A percentile compares a stretch with the other conserved stretches of the same genome.
These are phyloP conservation scores for Zizania latifolia DNA, from an alignment of 176 grass and related monocot genomes.

Conservation along the genomic window DNA sequence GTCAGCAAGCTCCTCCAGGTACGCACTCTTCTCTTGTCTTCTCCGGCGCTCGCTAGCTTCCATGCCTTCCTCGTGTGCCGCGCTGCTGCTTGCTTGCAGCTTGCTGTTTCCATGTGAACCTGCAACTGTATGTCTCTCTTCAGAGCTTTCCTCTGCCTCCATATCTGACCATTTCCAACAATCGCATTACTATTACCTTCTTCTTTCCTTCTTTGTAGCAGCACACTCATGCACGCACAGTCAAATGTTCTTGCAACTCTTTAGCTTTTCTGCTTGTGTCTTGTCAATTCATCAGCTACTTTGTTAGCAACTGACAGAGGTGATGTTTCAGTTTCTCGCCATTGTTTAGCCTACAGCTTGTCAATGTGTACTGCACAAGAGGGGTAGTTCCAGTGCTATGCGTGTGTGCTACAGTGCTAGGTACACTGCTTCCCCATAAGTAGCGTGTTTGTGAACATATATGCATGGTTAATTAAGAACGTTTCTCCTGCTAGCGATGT, in stretches of 20 bases:
- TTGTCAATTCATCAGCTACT: neutral
- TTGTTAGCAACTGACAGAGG: no score
- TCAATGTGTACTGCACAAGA: conserved; percentile 1
- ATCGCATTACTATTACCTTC: neutral
- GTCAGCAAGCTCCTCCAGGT: conserved; percentile 97
- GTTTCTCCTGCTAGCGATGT: neutral
- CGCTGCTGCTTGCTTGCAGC: no score
- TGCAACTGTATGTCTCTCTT: no score
- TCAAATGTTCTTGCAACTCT: neutral
- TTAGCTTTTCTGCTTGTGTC: neutral
- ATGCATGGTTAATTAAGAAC: neutral
- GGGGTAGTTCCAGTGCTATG: neutral
- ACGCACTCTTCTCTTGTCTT: neutral
- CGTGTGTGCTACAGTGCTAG: neutral
- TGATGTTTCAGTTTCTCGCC: neutral
- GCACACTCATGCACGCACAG: neutral
- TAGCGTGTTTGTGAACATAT: neutral
- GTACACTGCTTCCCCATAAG: conserved; percentile 1
- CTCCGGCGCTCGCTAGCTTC: no score
- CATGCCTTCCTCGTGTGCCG: no score
- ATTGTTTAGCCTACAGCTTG: neutral
- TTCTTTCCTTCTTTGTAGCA: neutral
- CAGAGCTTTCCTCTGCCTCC: no score
- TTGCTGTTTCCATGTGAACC: neutral
- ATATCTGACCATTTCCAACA: no score